These are phyloP conservation scores for Verbena officinalis DNA, from an alignment of 257 asterid genomes.

Conservation along the genomic window DNA sequence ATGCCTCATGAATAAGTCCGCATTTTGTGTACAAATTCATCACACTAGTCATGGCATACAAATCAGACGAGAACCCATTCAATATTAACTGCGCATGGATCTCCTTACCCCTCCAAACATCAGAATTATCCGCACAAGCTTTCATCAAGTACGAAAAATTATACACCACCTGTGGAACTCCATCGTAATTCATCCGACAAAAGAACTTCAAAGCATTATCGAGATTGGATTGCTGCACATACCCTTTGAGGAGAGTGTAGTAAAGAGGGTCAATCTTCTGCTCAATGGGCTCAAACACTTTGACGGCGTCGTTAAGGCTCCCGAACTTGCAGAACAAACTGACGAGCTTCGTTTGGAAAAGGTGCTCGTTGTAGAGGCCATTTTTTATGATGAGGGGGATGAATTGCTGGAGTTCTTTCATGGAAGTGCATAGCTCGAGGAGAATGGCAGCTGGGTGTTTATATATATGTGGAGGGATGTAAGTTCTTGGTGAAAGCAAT, in stretches of 20 bases:
- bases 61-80: constrained; percentile 54
- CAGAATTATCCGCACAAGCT: constrained; percentile 61
- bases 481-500: constrained; percentile 43
- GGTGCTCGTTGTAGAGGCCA: constrained; percentile 70
- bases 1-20: constrained; percentile 59
- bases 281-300: constrained; percentile 65
- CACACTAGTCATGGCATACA: constrained; percentile 65
- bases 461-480: constrained; percentile 71
- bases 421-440: constrained; percentile 71
- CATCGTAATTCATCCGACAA: constrained; percentile 58
- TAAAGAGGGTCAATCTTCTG: constrained; percentile 70
- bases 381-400: constrained; percentile 74
- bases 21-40: constrained; percentile 78
- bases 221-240: constrained; percentile 44
- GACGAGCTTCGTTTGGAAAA: constrained; percentile 80
- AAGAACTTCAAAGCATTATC: constrained; percentile 58
- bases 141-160: constrained; percentile 65
- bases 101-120: constrained; percentile 63
- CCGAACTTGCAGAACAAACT: constrained; percentile 81
- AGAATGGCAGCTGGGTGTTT: constrained; percentile 82
- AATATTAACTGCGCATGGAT: constrained; percentile 76
- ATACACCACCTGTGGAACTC: constrained; percentile 61
- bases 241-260: constrained; percentile 77
- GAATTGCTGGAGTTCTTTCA: constrained; percentile 72
- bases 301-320: constrained; percentile 64